phyloP scores from a whole-genome alignment of 2,329 filamentous ascomycete genomes.

The Malbranchea cinnamomea region DNA sequence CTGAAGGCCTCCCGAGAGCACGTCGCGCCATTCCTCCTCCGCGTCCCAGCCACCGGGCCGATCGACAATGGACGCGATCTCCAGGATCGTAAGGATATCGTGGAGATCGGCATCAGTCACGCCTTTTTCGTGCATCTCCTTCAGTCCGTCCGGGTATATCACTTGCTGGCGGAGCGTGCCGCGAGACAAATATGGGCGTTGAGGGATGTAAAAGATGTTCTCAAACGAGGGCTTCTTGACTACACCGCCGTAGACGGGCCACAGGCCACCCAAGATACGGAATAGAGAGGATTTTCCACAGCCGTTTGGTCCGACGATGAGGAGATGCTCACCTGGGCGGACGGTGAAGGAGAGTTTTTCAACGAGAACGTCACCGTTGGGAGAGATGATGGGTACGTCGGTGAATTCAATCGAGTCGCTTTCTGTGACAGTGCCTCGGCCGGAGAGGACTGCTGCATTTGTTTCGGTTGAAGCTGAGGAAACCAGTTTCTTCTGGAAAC shows the following conservation, averaged over 20 bases:
- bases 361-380: slow-evolving; percentile 87
- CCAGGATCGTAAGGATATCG: slow-evolving; percentile 60
- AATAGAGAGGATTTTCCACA: slow-evolving; percentile 95
- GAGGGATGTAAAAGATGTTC: slow-evolving; percentile 96
- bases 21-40: slow-evolving; percentile 92
- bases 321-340: slow-evolving; percentile 70
- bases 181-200: slow-evolving; percentile 81
- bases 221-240: slow-evolving; percentile 84
- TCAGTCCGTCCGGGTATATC: slow-evolving; percentile 81
- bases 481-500: slow-evolving; percentile 92
- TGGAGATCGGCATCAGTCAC: slow-evolving; percentile 70
- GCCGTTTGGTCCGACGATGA: slow-evolving; percentile 92
- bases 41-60: slow-evolving; percentile 77
- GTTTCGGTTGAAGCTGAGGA: slow-evolving; percentile 70
- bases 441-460: slow-evolving; percentile 68
- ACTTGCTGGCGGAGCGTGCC: slow-evolving; percentile 92
- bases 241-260: slow-evolving; percentile 92
- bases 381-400: slow-evolving; percentile 87
- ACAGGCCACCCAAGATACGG: slow-evolving; percentile 86
- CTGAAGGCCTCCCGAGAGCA: slow-evolving; percentile 80
- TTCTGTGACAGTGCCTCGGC: slow-evolving; percentile 68
- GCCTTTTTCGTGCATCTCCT: slow-evolving; percentile 73
- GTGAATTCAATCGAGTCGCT: slow-evolving; percentile 72
- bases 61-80: slow-evolving; percentile 69
- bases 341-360: slow-evolving; percentile 76